Evolutionary conservation across 1,284 basidiomycete species (phyloP).

Genomic region (Anthracocystis walkeri): DNA sequence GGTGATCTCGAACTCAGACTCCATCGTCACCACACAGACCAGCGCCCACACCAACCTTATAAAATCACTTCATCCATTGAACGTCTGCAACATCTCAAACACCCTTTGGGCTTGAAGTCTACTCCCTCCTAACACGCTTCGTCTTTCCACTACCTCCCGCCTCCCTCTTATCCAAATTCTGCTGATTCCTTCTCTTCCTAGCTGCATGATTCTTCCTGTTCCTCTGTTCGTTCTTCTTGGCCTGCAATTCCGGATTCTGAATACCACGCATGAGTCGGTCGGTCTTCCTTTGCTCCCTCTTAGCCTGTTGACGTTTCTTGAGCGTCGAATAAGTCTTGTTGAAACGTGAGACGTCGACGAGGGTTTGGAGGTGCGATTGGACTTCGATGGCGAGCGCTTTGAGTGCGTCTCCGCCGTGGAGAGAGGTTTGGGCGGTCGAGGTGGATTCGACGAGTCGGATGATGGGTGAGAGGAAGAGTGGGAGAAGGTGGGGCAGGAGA

Average conservation of each 20-base stretch:
- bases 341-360: conserved; percentile 86
- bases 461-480: conserved; percentile 86
- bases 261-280: conserved; percentile 73
- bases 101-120: neutral
- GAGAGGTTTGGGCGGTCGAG: conserved; percentile 75
- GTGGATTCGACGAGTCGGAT: conserved; percentile 84
- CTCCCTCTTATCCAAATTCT: conserved; percentile 34
- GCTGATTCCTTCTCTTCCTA: conserved; percentile 39
- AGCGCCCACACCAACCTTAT: neutral
- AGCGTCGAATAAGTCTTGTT: conserved; percentile 82
- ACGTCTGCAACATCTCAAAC: neutral
- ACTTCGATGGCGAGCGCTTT: conserved; percentile 85
- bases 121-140: conserved; percentile 31
- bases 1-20: too few species aligned
- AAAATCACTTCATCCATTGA: neutral
- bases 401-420: conserved; percentile 76
- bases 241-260: conserved; percentile 57
- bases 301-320: conserved; percentile 77
- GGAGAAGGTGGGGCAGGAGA: conserved; percentile 77
- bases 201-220: conserved; percentile 38
- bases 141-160: conserved; percentile 41
- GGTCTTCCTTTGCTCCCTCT: conserved; percentile 80
- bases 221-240: conserved; percentile 27
- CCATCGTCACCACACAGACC: neutral
- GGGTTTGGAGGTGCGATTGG: conserved; percentile 85